Evolutionary conservation across 257 asterid species (phyloP).

Genomic region (Perilla frutescens): DNA sequence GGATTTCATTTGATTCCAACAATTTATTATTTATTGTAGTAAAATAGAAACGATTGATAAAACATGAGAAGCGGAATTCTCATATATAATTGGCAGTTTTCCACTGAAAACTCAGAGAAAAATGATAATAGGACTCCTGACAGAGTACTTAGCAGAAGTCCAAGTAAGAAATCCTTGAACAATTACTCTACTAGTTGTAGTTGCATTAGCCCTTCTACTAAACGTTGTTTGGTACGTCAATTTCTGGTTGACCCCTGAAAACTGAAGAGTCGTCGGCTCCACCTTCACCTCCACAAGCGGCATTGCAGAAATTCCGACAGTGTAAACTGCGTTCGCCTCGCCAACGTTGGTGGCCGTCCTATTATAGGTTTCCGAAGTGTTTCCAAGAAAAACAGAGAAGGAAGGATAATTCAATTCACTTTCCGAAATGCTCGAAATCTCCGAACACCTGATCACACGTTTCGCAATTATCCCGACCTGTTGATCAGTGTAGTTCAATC

Average conservation of each 20-base stretch:
- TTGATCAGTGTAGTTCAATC: constrained; percentile 39
- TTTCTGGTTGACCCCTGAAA: constrained; percentile 37
- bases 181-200: not conserved
- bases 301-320: not conserved
- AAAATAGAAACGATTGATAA: too few relatives aligned
- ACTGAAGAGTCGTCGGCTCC: constrained; percentile 39
- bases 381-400: constrained; percentile 33
- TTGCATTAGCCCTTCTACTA: constrained; percentile 17
- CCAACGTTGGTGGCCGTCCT: constrained; percentile 54
- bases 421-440: constrained; percentile 32
- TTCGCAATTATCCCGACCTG: constrained; percentile 31
- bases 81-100: too few relatives aligned
- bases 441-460: constrained; percentile 32
- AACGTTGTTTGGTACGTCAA: constrained; percentile 41
- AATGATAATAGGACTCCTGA: constrained; percentile 47
- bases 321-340: constrained; percentile 32
- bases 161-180: constrained; percentile 47
- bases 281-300: constrained; percentile 33
- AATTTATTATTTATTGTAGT: too few relatives aligned
- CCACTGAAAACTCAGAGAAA: not conserved
- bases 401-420: constrained; percentile 48
- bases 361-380: constrained; percentile 16
- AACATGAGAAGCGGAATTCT: too few relatives aligned
- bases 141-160: constrained; percentile 42
- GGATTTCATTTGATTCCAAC: too few relatives aligned